phyloP scores from a whole-genome alignment of 306 rosid species.

The Dryas alaskensis region DNA sequence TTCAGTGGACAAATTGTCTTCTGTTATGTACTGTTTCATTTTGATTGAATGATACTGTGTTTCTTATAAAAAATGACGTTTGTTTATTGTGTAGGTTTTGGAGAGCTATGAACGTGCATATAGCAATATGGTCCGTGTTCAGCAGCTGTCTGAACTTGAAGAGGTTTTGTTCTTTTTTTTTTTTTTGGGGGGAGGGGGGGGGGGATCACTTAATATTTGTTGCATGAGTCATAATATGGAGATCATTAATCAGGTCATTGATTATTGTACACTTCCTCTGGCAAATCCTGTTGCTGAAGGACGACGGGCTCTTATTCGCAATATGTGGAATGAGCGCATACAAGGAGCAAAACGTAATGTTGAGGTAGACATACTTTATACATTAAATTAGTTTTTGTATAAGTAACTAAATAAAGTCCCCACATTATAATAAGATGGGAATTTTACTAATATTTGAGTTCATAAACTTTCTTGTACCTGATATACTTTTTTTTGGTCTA shows the following conservation, averaged over 20 bases:
- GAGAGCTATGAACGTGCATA: conserved; percentile 99
- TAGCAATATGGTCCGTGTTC: conserved; percentile 95
- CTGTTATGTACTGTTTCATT: no score
- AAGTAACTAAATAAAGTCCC: not conserved
- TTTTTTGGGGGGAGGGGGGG: not conserved
- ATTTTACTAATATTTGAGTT: not conserved
- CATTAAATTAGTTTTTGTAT: not conserved
- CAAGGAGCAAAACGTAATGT: conserved; percentile 92
- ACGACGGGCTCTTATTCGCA: conserved; percentile 85
- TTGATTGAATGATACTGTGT: no score
- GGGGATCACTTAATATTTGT: not conserved
- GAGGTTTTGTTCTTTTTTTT: conserved; percentile 49
- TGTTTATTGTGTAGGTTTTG: conserved; percentile 56
- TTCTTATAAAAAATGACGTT: no score
- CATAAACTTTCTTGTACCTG: not conserved
- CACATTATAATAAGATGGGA: not conserved
- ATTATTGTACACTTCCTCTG: conserved; percentile 82
- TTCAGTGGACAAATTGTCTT: no score
- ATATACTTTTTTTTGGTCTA: not conserved
- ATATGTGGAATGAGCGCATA: conserved; percentile 99
- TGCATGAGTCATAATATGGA: not conserved
- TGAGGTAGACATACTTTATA: conserved; percentile 55
- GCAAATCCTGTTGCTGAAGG: conserved; percentile 79
- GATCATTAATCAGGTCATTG: conserved; percentile 65
- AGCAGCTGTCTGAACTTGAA: conserved; percentile 91